phyloP scores from a whole-genome alignment of 352 stramenopile species.

The Phytopythium kandeliae region DNA sequence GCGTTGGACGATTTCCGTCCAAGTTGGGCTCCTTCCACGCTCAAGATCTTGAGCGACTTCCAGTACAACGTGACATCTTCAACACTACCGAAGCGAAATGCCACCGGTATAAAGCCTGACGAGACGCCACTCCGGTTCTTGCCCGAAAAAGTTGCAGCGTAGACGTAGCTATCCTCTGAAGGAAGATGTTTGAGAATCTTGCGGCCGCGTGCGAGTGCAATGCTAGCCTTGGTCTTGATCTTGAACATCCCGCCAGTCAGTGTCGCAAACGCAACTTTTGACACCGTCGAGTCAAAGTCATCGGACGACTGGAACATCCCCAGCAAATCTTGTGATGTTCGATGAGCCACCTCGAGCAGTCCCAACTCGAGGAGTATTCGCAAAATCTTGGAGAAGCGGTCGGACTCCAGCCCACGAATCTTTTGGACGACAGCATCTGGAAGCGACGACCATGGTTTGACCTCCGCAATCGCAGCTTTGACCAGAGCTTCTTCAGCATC shows the following conservation, averaged over 20 bases:
- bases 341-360: constrained; percentile 47
- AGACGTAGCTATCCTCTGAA: constrained; percentile 52
- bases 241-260: constrained; percentile 62
- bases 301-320: constrained; percentile 47
- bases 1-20: constrained; percentile 26
- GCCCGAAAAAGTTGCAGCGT: constrained; percentile 49
- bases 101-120: constrained; percentile 45
- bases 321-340: constrained; percentile 50
- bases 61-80: constrained; percentile 62
- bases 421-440: constrained; percentile 37
- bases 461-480: constrained; percentile 28
- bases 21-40: constrained; percentile 52
- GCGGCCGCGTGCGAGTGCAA: constrained; percentile 48
- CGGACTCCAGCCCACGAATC: constrained; percentile 58
- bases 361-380: constrained; percentile 66
- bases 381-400: constrained; percentile 65
- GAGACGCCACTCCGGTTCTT: constrained; percentile 49
- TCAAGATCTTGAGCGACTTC: constrained; percentile 68
- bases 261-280: constrained; percentile 66
- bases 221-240: constrained; percentile 39
- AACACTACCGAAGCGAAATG: constrained; percentile 32
- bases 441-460: constrained; percentile 45
- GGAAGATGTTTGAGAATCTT: constrained; percentile 48
- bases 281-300: constrained; percentile 74
- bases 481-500: constrained; percentile 60